Base-by-base conservation (phyloP, 2,329 filamentous ascomycete genomes). In the Nemania abortiva region DNA sequence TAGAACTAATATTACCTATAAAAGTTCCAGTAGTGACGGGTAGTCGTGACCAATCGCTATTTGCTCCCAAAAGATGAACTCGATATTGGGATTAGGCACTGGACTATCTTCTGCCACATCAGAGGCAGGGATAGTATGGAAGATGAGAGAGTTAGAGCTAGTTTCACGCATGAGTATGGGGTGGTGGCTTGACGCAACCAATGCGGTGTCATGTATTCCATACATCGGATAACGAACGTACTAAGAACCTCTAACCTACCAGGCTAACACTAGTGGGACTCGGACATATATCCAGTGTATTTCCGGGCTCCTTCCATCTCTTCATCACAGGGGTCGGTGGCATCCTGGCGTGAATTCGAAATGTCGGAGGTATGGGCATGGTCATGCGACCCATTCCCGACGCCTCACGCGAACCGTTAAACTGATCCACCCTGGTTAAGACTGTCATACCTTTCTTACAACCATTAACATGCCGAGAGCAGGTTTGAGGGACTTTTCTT, bases 111-210 rank as follows among this genome's bases (percentile, higher is more conserved):
- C 24, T 13, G 20, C 13, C 20, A 22, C 49, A 27, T 15, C 15
- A 29, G 22, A 27, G 22, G n/a, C 20, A 34, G 18, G 27, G 18
- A 9, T 53, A 29, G 52, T 45, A 3, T 13, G 50, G 50, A 34
- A 54, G 15, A 45, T n/a, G 59, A 62, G 59, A 45, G 49, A 45
- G 7, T 62, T 62, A 54, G 59, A 62, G 59, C 15, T 39, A 45
- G 49, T 62, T 61, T 62, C 29, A 53, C 37, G 22, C 37, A 45
- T n/a, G 47, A 53, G 29, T 39, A 52, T 39, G 47, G 42, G 42
- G 42, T n/a, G 42, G 31, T 47, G 42, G 42, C 18, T 47, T 47
- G n/a, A 47, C n/a, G 15, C 37, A 9, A 6, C 57, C 29, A 47
- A 47, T 37, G 37, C 24, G n/a, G 27, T 45, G 11, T 10, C 27